These are phyloP conservation scores for Leccinum truebloodii DNA, from an alignment of 768 basidiomycete genomes.

Conservation along the genomic window DNA sequence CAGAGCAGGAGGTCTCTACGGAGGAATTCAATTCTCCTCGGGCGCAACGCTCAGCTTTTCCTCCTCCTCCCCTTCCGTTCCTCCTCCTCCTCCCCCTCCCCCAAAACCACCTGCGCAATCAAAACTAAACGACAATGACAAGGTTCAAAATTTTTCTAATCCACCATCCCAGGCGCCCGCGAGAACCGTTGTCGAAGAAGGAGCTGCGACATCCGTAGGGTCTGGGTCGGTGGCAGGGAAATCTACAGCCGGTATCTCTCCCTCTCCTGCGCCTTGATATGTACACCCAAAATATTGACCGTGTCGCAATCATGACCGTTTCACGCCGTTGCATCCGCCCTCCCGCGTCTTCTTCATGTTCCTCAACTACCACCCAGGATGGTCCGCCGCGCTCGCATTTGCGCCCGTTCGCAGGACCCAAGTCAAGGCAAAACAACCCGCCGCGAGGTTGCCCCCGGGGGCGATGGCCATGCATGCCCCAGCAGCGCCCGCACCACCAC, in stretches of 20 bases:
- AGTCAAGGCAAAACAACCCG: slow-evolving; percentile 58
- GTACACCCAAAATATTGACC: slow-evolving; percentile 39
- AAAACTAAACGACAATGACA: slow-evolving; percentile 19
- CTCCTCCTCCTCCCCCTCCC: slow-evolving; percentile 31
- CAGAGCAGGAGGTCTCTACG: slow-evolving; percentile 83
- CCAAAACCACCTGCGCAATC: slow-evolving; percentile 20
- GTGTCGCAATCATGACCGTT: slow-evolving; percentile 36
- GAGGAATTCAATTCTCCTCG: slow-evolving; percentile 83
- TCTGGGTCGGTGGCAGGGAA: slow-evolving; percentile 41
- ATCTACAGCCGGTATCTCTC: slow-evolving; percentile 57
- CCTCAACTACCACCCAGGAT: slow-evolving; percentile 46
- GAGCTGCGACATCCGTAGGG: slow-evolving; percentile 22
- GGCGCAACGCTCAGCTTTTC: slow-evolving; percentile 52
- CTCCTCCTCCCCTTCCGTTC: slow-evolving; percentile 29
- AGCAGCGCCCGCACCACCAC: slow-evolving; percentile 34
- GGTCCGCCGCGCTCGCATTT: slow-evolving; percentile 89
- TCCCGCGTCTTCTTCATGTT: neutral
- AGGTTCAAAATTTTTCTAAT: slow-evolving; percentile 16
- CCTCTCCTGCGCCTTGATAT: slow-evolving; percentile 42
- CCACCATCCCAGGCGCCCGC: slow-evolving; percentile 25
- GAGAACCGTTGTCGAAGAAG: slow-evolving; percentile 30
- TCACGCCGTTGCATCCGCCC: slow-evolving; percentile 13
- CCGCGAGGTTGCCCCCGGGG: slow-evolving; percentile 43
- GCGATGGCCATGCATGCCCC: slow-evolving; percentile 51
- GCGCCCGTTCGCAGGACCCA: slow-evolving; percentile 73